Percentiles rank a stretch among this genome's conserved stretches.
These are phyloP conservation scores for Diversispora epigaea DNA, from an alignment of 192 early-diverging fungal genomes.

Conservation along the genomic window DNA sequence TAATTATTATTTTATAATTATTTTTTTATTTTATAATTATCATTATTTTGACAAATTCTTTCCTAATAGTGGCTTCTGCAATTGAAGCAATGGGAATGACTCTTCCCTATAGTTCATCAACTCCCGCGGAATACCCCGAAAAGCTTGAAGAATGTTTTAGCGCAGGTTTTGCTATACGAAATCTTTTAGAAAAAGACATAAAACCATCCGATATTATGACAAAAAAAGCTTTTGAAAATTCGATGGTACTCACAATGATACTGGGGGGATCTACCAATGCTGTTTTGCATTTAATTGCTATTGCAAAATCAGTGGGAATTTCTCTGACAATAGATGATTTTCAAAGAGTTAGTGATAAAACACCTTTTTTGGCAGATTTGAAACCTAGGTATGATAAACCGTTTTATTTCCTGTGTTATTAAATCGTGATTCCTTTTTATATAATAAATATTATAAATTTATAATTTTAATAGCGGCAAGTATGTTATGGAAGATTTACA, in stretches of 20 bases:
- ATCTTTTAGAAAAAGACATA: slow-evolving; percentile 88
- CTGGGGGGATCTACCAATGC: slow-evolving; percentile 98
- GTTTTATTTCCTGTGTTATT: no score
- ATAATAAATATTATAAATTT: neutral
- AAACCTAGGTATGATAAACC: slow-evolving; percentile 65
- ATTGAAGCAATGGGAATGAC: slow-evolving; percentile 98
- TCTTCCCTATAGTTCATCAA: slow-evolving; percentile 93
- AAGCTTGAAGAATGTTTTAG: slow-evolving; percentile 87
- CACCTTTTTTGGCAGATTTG: slow-evolving; percentile 95
- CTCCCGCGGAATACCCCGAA: slow-evolving; percentile 83
- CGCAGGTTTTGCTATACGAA: slow-evolving; percentile 85
- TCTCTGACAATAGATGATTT: slow-evolving; percentile 90
- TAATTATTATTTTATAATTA: neutral
- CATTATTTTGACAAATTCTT: neutral
- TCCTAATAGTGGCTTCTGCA: slow-evolving; percentile 79
- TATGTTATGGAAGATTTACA: slow-evolving; percentile 99
- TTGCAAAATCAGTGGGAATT: slow-evolving; percentile 79
- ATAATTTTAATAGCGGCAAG: slow-evolving; percentile 68
- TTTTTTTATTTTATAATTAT: slow-evolving; percentile 2
- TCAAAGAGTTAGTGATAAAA: slow-evolving; percentile 85
- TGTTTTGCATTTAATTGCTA: slow-evolving; percentile 91
- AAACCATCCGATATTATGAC: slow-evolving; percentile 98
- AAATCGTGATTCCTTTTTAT: neutral
- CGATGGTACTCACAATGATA: slow-evolving; percentile 90
- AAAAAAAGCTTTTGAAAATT: slow-evolving; percentile 91